Evolutionary conservation across 768 basidiomycete species (phyloP).

Genomic region (Pulveroboletus ravenelii): DNA sequence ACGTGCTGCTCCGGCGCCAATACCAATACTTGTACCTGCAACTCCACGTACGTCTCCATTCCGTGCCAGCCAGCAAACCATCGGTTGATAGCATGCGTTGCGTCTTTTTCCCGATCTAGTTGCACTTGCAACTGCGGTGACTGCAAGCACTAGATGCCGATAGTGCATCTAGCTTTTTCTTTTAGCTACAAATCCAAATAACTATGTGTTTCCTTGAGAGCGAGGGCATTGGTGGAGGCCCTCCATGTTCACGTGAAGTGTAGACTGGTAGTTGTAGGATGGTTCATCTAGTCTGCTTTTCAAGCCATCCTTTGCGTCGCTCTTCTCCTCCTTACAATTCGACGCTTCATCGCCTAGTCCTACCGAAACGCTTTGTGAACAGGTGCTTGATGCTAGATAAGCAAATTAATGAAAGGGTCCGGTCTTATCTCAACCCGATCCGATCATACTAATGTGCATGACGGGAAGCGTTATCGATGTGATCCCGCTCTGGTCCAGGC

Average conservation of each 20-base stretch:
- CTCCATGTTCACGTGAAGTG: too few relatives aligned
- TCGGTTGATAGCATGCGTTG: not conserved
- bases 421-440: not conserved
- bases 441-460: too few relatives aligned
- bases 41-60: not conserved
- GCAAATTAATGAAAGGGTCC: not conserved
- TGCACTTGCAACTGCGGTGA: conserved; percentile 13
- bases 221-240: not conserved
- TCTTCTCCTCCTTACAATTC: not conserved
- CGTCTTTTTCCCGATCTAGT: not conserved
- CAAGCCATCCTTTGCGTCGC: not conserved
- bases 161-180: too few relatives aligned
- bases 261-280: not conserved
- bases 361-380: too few relatives aligned
- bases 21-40: conserved; percentile 1
- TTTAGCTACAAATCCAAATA: not conserved
- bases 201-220: not conserved
- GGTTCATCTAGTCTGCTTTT: not conserved
- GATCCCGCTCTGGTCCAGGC: too few relatives aligned
- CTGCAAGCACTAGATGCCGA: conserved; percentile 10
- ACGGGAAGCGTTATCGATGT: too few relatives aligned
- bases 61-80: not conserved
- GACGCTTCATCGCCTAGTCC: not conserved
- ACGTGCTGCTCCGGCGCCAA: conserved; percentile 10
- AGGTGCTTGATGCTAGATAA: not conserved